Conservation (phyloP, 768 basidiomycete genomes). For the Pleurotus tuoliensis region DNA sequence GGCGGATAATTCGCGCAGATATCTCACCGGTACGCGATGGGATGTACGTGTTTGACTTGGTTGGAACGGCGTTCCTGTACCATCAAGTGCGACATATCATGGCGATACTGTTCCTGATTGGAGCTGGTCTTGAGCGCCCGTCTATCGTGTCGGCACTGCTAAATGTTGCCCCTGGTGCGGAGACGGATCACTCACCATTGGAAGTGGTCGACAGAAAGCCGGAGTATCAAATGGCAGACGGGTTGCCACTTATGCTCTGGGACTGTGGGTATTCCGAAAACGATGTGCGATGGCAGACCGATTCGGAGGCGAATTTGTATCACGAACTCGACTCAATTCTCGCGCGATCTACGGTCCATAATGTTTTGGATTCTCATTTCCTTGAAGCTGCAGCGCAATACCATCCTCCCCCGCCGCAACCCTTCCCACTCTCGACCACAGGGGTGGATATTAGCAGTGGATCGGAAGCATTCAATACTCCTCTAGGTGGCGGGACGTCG, state of each 20-base stretch:
- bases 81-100: conserved; percentile 97
- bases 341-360: conserved; percentile 60
- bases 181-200: conserved; percentile 28
- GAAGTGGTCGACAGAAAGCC: conserved; percentile 71
- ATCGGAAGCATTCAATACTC: conserved; percentile 36
- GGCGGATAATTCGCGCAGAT: conserved; percentile 64
- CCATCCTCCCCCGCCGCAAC: conserved; percentile 38
- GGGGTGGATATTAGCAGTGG: not conserved
- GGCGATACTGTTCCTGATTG: conserved; percentile 86
- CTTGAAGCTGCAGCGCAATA: conserved; percentile 48
- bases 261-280: conserved; percentile 71
- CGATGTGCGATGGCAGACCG: conserved; percentile 70
- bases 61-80: conserved; percentile 88
- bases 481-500: conserved; percentile 69
- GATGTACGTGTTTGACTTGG: conserved; percentile 76
- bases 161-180: conserved; percentile 46
- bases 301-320: conserved; percentile 33
- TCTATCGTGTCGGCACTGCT: conserved; percentile 68
- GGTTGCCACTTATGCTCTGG: conserved; percentile 88
- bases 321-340: conserved; percentile 51
- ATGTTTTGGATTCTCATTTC: conserved; percentile 64
- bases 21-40: conserved; percentile 42
- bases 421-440: conserved; percentile 29
- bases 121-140: conserved; percentile 72
- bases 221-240: conserved; percentile 91